Base-by-base conservation (phyloP, 2,329 filamentous ascomycete species). In the Cladosporium sp. region DNA sequence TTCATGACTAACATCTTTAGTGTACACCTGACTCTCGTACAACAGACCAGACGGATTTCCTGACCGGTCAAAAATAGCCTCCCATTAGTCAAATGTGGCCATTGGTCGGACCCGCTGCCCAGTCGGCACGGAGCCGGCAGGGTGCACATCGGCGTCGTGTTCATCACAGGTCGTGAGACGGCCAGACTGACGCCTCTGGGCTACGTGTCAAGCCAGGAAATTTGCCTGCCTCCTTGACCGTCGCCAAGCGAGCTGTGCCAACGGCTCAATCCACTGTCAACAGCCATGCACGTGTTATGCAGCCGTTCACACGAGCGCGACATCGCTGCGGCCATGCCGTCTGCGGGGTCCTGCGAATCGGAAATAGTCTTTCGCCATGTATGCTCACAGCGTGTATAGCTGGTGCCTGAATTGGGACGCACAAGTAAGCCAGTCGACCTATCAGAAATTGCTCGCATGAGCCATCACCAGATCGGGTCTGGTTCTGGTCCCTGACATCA, bases 171-270 rank as follows among this genome's bases (percentile, higher is more conserved):
- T 32, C 42, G 28, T 48, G 36, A 39, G 36, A 39, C 36, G 36
- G 36, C 45, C 45, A 48, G 45, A 35, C 45, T 48, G 25, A 48
- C 45, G 45, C 45, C 45, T 48, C 45, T 25, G n/a, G 25, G 45
- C 15, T 45, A 17, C 45, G 28, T 34, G 25, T 48, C 45, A 32
- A 17, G n/a, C 36, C 28, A 35, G 45, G 45, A 48, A n/a, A 35
- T 48, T 48, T 48, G 45, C 17, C 42, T 45, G 28, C 35, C 28
- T 48, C 45, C 45, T 28, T 32, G 45, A n/a, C 10, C 42, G 25
- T 45, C 17, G 45, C 28, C 28, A 35, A 48, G 45, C 45, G 45
- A 24, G 45, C 28, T 28, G 25, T 25, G n/a, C n/a, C 15, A 25
- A 28, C 25, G 42, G 42, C 42, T n/a, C 15, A 28, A 45, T 9